Percentiles rank a stretch among this genome's conserved stretches.
phyloP scores from a whole-genome alignment of 257 asterid genomes.

The Solanum chilense region DNA sequence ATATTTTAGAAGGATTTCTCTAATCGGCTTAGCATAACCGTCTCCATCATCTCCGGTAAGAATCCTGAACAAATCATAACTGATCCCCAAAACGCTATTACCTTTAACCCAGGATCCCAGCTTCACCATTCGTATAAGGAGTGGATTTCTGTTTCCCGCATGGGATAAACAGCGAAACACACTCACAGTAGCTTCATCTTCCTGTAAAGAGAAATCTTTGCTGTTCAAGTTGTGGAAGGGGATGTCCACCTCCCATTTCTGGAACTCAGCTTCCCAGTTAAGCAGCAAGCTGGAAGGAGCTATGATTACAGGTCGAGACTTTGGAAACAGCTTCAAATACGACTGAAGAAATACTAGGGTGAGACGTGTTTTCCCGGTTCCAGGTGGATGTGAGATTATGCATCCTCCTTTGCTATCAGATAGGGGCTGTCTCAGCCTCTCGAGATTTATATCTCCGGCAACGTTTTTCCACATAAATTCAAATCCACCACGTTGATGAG shows the following conservation, averaged over 20 bases:
- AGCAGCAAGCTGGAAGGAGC: conserved; percentile 67
- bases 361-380: conserved; percentile 73
- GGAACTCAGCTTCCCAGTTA: conserved; percentile 59
- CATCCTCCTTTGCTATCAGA: conserved; percentile 44
- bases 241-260: conserved; percentile 34
- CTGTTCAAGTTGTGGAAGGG: conserved; percentile 56
- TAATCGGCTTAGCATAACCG: background rate
- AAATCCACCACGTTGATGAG: conserved; percentile 62
- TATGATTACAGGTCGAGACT: conserved; percentile 49
- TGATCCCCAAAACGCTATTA: conserved; percentile 35
- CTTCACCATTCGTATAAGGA: background rate
- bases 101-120: background rate
- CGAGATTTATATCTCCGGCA: conserved; percentile 39
- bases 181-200: conserved; percentile 4
- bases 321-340: too few species aligned
- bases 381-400: conserved; percentile 81
- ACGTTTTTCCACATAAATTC: conserved; percentile 57
- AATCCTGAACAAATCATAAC: conserved; percentile 40
- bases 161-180: background rate
- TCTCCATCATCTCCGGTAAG: conserved; percentile 24
- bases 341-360: too few species aligned
- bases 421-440: conserved; percentile 18
- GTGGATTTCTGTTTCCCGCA: background rate
- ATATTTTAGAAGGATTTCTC: conserved; percentile 35
- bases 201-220: conserved; percentile 13